Evolutionary conservation across 148 eudicot species (phyloP).

Genomic region (Spergularia marina): DNA sequence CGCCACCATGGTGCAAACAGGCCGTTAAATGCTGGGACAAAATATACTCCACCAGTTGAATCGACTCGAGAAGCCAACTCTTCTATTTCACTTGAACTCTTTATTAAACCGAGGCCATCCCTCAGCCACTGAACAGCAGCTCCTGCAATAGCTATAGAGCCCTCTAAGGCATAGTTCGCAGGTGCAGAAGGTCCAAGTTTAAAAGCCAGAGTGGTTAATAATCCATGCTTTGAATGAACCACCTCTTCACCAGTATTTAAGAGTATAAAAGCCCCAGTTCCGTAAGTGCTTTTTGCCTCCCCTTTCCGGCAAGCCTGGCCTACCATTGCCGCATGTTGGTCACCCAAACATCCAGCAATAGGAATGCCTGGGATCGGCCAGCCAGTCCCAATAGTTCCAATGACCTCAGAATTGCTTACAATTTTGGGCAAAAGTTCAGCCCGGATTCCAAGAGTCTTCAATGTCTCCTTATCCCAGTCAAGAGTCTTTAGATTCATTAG

Average conservation of each 20-base stretch:
- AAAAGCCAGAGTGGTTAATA: slow-evolving; percentile 77
- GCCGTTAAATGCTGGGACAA: slow-evolving; percentile 97
- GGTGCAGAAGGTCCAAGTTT: slow-evolving; percentile 88
- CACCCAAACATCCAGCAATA: slow-evolving; percentile 95
- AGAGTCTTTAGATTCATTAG: slow-evolving; percentile 85
- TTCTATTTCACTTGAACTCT: slow-evolving; percentile 78
- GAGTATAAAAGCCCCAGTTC: slow-evolving; percentile 95
- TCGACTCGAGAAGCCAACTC: slow-evolving; percentile 79
- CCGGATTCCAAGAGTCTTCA: slow-evolving; percentile 64
- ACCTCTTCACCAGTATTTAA: slow-evolving; percentile 80
- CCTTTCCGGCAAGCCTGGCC: slow-evolving; percentile 93
- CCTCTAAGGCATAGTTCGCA: slow-evolving; percentile 85
- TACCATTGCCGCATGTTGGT: slow-evolving; percentile 97
- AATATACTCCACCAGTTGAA: slow-evolving; percentile 87
- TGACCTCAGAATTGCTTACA: slow-evolving; percentile 76
- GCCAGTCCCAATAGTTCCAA: slow-evolving; percentile 63
- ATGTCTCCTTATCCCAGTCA: slow-evolving; percentile 66
- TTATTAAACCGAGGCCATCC: slow-evolving; percentile 79
- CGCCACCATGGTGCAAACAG: slow-evolving; percentile 99
- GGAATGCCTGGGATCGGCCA: slow-evolving; percentile 87
- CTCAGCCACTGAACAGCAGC: slow-evolving; percentile 99
- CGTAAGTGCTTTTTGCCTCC: slow-evolving; percentile 96
- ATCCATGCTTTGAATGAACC: slow-evolving; percentile 71
- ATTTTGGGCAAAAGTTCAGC: slow-evolving; percentile 68
- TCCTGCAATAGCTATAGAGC: slow-evolving; percentile 99